Evolutionary conservation across 345 rosid species (phyloP), one percentile per base, ranked within the genome.

Genomic region (Bretschneidera sinensis): DNA sequence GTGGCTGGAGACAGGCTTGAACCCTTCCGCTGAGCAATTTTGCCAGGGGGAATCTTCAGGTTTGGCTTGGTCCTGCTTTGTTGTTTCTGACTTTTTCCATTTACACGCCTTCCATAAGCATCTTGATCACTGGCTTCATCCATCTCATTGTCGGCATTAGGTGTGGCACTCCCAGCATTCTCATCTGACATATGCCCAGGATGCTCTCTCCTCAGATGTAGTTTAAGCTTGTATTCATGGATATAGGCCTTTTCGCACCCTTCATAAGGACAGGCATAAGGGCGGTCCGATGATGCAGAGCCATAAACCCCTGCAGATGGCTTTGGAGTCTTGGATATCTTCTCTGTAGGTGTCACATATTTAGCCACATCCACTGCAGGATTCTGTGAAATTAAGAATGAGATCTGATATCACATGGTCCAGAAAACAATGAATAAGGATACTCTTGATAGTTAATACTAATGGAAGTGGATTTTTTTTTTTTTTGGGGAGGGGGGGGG

Each of bases 191-290:
- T 69, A 71, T 86, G 95, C 58, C 85, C 96, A 0, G 92, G 97
- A 85, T 94, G 99, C 72, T 90, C 96, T 55, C 95, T 86, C 76
- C 85, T 81, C 48, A 94, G 65, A 77, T 94, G 99, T 68, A 90
- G 97, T 74, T 88, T 94, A 56, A 90, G 96, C 82, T 94, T 90
- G 84, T 94, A 94, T 67, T 91, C 97, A 66, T 94, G 99, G 62
- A 88, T 94, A 78, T 90, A 94, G 28, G 96, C 91, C 77, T 94
- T 94, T 59, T 85, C 90, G 60, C 99, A 90, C 18, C 88, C 92
- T 33, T 91, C 91, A 24, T 86, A 94, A 6, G 97, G 99, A 71
- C 99, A 94, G 25, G 80, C 91, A 33, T 81, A 86, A 61, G 99
- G 99, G 16, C 95, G 97, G 51, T 86, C 96, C 2, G 79, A 75